Conservation (phyloP, 202 grass and related monocot species). For the Alloteropsis angusta region DNA sequence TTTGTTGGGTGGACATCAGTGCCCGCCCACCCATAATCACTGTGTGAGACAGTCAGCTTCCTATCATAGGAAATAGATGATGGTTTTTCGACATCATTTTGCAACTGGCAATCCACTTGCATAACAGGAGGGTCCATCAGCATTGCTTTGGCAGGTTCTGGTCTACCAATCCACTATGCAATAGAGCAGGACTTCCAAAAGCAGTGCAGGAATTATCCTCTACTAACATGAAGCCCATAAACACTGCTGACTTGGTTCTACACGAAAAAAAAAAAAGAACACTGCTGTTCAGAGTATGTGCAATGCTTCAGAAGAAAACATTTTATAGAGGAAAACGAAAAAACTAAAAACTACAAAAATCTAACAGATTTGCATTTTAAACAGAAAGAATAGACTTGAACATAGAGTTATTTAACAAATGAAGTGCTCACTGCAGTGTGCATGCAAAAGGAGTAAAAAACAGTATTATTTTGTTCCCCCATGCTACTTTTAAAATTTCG, state of each 20-base stretch:
- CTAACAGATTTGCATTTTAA: neutral
- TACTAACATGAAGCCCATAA: constrained; percentile 30
- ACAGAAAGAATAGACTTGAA: neutral
- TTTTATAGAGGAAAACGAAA: neutral
- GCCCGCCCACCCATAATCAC: constrained; percentile 36
- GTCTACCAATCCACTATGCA: neutral
- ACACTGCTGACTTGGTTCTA: constrained; percentile 5
- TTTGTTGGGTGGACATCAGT: constrained; percentile 23
- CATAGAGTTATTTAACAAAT: neutral
- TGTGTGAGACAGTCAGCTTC: constrained; percentile 28
- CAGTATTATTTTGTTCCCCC: neutral
- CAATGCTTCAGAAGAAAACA: neutral
- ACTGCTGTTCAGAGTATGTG: neutral
- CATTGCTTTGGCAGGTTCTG: constrained; percentile 39
- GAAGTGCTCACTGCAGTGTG: neutral
- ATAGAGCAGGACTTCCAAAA: constrained; percentile 17
- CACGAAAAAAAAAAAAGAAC: constrained; percentile 24
- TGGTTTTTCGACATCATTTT: constrained; percentile 42
- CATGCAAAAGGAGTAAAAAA: neutral
- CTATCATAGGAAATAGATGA: constrained; percentile 28
- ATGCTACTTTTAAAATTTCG: neutral
- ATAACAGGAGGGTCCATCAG: constrained; percentile 62
- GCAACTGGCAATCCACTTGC: constrained; percentile 43
- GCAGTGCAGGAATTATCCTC: constrained; percentile 1
- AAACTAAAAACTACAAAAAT: neutral